Conservation (phyloP, 805 yeast species). For the Yarrowia bubula region DNA sequence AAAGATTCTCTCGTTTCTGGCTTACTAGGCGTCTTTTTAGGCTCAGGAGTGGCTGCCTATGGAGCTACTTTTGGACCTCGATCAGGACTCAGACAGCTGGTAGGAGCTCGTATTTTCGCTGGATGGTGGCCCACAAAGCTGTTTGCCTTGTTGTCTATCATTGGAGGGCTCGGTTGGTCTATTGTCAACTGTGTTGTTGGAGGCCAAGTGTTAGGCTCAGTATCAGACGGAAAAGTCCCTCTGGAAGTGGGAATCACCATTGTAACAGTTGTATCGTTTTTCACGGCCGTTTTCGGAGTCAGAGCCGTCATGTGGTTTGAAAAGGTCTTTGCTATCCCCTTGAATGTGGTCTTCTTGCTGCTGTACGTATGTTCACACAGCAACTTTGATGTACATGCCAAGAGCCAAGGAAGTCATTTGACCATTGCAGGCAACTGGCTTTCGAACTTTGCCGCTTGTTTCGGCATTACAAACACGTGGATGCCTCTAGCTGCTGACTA, state of each 20-base stretch:
- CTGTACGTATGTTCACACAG: conserved; percentile 54
- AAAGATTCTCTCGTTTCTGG: conserved; percentile 63
- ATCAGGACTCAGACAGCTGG: conserved; percentile 88
- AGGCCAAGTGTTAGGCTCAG: conserved; percentile 71
- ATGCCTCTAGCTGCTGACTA: conserved; percentile 84
- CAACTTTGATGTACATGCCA: conserved; percentile 36
- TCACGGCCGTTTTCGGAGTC: conserved; percentile 77
- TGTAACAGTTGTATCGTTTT: conserved; percentile 59
- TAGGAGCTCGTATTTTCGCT: conserved; percentile 71
- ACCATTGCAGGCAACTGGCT: conserved; percentile 67
- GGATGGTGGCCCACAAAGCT: conserved; percentile 85
- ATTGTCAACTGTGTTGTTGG: conserved; percentile 86
- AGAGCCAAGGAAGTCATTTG: conserved; percentile 41
- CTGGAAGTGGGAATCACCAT: conserved; percentile 72
- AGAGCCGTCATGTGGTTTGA: conserved; percentile 68
- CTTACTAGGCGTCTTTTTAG: conserved; percentile 59
- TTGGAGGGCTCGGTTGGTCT: conserved; percentile 92
- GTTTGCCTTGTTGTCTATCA: conserved; percentile 65
- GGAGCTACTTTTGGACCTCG: conserved; percentile 87
- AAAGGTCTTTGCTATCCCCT: conserved; percentile 65
- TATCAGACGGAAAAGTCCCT: conserved; percentile 66
- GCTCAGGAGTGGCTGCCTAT: conserved; percentile 76
- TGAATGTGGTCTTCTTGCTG: conserved; percentile 61
- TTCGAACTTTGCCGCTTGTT: conserved; percentile 67
- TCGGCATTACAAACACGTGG: conserved; percentile 85